A percentile compares a stretch with the other conserved stretches of the same genome.
Conservation (phyloP, 1,284 basidiomycete genomes). For the Ceratobasidium sp. region DNA sequence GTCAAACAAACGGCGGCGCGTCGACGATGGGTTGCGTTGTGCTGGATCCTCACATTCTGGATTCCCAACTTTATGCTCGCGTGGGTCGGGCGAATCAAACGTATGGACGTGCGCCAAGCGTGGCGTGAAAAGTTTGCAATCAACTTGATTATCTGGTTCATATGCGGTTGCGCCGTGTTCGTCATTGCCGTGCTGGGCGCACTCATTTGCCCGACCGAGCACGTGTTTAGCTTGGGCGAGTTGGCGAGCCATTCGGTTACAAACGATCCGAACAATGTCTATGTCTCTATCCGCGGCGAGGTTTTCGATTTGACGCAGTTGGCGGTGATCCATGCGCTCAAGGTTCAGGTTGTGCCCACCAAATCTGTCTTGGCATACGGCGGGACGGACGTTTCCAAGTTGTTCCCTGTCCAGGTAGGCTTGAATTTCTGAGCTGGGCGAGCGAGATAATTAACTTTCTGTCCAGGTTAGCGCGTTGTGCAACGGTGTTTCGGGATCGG, state of each 20-base stretch:
- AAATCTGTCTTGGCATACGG: conserved; percentile 88
- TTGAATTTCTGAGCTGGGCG: not conserved
- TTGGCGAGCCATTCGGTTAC: conserved; percentile 77
- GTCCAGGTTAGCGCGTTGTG: conserved; percentile 91
- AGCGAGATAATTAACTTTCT: not conserved
- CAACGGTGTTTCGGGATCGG: conserved; percentile 82
- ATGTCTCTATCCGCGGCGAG: conserved; percentile 89
- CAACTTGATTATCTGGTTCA: conserved; percentile 96
- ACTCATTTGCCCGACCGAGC: conserved; percentile 94
- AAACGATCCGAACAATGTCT: conserved; percentile 78
- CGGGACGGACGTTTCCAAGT: conserved; percentile 76
- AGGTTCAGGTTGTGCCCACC: conserved; percentile 79
- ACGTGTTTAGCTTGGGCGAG: conserved; percentile 87
- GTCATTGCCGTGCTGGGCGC: conserved; percentile 91
- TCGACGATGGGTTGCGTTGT: conserved; percentile 88
- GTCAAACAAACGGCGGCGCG: conserved; percentile 84
- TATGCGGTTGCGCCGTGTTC: conserved; percentile 89
- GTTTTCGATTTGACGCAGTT: conserved; percentile 84
- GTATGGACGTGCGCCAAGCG: conserved; percentile 92
- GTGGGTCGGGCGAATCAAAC: conserved; percentile 90
- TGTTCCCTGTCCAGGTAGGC: conserved; percentile 94
- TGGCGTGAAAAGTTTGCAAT: conserved; percentile 98
- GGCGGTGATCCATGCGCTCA: conserved; percentile 70
- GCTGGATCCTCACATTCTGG: conserved; percentile 95
- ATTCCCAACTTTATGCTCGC: conserved; percentile 79